Conservation (phyloP, 1,284 basidiomycete species). For the Rhodotorula mucilaginosa region DNA sequence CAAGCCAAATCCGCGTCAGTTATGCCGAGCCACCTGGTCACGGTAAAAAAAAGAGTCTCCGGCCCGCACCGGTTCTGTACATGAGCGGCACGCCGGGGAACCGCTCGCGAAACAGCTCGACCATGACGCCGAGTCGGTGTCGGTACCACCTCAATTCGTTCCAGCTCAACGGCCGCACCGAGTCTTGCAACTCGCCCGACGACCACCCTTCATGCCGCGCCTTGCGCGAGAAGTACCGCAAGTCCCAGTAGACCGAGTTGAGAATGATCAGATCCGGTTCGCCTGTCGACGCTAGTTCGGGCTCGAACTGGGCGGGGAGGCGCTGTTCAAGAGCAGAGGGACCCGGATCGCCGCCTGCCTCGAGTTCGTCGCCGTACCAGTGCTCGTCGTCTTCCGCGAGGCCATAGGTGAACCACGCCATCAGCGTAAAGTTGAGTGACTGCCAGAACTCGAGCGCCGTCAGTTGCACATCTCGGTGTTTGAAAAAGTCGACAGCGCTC, state of each 20-base stretch:
- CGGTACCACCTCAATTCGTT: neutral
- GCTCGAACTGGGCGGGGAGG: neutral
- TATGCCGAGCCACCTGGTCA: neutral
- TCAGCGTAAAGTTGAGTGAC: constrained; percentile 1
- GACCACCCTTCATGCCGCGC: constrained; percentile 1
- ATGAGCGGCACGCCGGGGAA: neutral
- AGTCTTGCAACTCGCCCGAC: neutral
- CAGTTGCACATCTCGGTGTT: no score
- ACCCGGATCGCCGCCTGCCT: neutral
- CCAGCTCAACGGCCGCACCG: neutral
- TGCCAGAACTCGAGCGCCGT: neutral
- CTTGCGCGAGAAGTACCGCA: constrained; percentile 3
- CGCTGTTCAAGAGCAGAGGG: constrained; percentile 3
- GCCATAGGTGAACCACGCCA: constrained; percentile 3
- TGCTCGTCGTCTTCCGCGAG: neutral
- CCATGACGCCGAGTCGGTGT: neutral
- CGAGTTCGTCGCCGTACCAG: constrained; percentile 2
- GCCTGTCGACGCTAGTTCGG: neutral
- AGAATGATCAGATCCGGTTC: constrained; percentile 6
- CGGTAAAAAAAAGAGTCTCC: neutral
- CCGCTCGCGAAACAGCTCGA: neutral
- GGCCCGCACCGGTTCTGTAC: neutral
- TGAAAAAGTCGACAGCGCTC: neutral
- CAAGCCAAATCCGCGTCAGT: no score
- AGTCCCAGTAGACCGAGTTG: constrained; percentile 11